phyloP scores from a whole-genome alignment of 371 early-diverging fungal species.

The Mortierella sp. region DNA sequence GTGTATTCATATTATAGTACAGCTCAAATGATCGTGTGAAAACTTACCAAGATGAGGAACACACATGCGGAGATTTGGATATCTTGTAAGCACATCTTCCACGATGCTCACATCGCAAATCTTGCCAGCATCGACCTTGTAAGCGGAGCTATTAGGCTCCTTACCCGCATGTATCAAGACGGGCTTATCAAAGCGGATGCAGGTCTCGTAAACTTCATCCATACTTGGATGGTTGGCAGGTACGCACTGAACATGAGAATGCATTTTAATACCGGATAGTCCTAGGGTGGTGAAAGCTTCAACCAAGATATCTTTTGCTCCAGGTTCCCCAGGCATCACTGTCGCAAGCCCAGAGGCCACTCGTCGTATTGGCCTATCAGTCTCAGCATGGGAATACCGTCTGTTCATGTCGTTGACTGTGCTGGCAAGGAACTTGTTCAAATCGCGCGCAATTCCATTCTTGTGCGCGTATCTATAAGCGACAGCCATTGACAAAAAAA shows the following conservation, averaged over 20 bases:
- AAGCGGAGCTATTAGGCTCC: conserved; percentile 50
- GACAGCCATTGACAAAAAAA: not conserved
- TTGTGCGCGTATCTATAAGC: conserved; percentile 51
- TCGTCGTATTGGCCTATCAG: conserved; percentile 1
- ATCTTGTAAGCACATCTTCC: conserved; percentile 48
- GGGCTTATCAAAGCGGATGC: conserved; percentile 42
- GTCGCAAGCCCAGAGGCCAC: conserved; percentile 58
- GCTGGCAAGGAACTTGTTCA: conserved; percentile 45
- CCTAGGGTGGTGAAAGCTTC: conserved; percentile 48
- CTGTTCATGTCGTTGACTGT: conserved; percentile 49
- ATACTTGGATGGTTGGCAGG: conserved; percentile 55
- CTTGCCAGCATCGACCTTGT: conserved; percentile 54
- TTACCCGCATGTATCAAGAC: conserved; percentile 55
- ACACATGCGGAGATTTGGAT: conserved; percentile 43
- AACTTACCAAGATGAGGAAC: conserved; percentile 56
- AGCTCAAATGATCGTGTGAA: not conserved
- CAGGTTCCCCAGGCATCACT: conserved; percentile 58
- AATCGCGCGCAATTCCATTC: conserved; percentile 54
- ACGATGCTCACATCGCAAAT: conserved; percentile 53
- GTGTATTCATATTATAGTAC: not conserved
- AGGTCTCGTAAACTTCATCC: conserved; percentile 55
- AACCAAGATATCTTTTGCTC: conserved; percentile 42
- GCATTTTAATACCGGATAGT: conserved; percentile 57
- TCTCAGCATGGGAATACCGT: conserved; percentile 11
- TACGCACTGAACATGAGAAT: conserved; percentile 57